These are phyloP conservation scores for Immersiella caudata DNA, from an alignment of 495 filamentous ascomycete genomes.

Conservation along the genomic window DNA sequence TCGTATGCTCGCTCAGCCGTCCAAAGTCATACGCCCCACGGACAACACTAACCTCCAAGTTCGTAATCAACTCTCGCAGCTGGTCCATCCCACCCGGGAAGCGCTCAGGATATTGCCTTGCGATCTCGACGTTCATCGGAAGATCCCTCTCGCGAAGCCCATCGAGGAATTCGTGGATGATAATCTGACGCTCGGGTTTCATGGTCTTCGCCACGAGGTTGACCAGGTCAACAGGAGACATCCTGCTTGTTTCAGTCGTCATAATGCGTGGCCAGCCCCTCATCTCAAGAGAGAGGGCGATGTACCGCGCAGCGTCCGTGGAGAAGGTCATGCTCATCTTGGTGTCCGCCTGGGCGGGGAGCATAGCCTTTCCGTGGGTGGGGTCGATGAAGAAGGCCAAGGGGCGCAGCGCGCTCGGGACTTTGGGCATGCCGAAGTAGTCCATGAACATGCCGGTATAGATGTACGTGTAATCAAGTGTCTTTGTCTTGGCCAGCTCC, in stretches of 20 bases:
- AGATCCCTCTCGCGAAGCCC: conserved; percentile 7
- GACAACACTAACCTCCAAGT: conserved; percentile 17
- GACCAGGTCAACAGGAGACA: conserved; percentile 9
- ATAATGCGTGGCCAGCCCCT: conserved; percentile 15
- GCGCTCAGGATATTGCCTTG: conserved; percentile 15
- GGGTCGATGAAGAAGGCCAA: conserved; percentile 22
- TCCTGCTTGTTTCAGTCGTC: conserved; percentile 10
- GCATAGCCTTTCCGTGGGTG: background rate
- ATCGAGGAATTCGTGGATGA: conserved; percentile 12
- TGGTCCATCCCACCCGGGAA: conserved; percentile 17
- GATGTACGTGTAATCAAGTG: conserved; percentile 22
- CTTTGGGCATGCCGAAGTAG: conserved; percentile 19
- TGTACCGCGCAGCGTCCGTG: conserved; percentile 21
- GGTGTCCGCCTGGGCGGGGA: conserved; percentile 13
- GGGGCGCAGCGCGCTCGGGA: conserved; percentile 15
- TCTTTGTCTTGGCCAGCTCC: conserved; percentile 16
- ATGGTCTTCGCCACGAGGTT: conserved; percentile 5
- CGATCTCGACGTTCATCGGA: conserved; percentile 18
- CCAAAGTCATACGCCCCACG: conserved; percentile 21
- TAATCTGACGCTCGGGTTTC: conserved; percentile 5
- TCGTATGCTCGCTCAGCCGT: conserved; percentile 5
- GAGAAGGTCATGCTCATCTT: conserved; percentile 26
- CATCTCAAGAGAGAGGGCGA: conserved; percentile 16
- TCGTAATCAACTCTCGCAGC: conserved; percentile 14
- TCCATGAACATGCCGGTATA: conserved; percentile 25